phyloP scores from a whole-genome alignment of 2,329 filamentous ascomycete species.

The Septoria linicola region DNA sequence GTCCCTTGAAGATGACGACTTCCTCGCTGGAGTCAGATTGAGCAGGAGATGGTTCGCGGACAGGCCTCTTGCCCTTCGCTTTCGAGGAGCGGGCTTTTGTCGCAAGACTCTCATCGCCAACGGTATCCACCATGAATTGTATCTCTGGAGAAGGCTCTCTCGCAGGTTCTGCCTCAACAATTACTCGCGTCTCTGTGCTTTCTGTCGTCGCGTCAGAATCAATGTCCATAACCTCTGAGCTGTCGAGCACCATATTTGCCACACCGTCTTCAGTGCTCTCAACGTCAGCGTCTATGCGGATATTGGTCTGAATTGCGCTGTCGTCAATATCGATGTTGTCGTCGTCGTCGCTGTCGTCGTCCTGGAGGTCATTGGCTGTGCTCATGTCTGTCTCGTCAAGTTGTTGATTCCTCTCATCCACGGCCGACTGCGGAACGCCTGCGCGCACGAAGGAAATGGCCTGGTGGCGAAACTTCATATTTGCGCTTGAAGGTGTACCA shows the following conservation, averaged over 20 bases:
- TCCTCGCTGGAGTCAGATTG: slow-evolving; percentile 68
- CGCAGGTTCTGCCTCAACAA: slow-evolving; percentile 12
- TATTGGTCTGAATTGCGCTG: slow-evolving; percentile 31
- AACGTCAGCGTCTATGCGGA: slow-evolving; percentile 34
- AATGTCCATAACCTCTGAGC: slow-evolving; percentile 22
- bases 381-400: background rate
- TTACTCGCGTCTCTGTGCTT: slow-evolving; percentile 21
- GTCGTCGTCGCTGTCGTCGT: slow-evolving; percentile 25
- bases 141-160: slow-evolving; percentile 13
- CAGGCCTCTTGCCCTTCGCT: slow-evolving; percentile 22
- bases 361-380: slow-evolving; percentile 16
- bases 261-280: slow-evolving; percentile 34
- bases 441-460: slow-evolving; percentile 62
- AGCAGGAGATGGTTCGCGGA: slow-evolving; percentile 43
- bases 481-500: slow-evolving; percentile 45
- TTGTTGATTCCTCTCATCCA: slow-evolving; percentile 26
- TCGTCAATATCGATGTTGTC: slow-evolving; percentile 30
- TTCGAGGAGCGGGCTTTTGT: slow-evolving; percentile 9
- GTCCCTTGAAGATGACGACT: slow-evolving; percentile 65
- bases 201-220: slow-evolving; percentile 12
- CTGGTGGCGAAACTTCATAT: slow-evolving; percentile 55
- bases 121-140: slow-evolving; percentile 37
- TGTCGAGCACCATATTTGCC: slow-evolving; percentile 35
- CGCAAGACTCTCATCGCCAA: slow-evolving; percentile 34
- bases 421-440: slow-evolving; percentile 46